These are phyloP conservation scores for Phaeotremella fagi DNA, from an alignment of 768 basidiomycete genomes.

Conservation along the genomic window DNA sequence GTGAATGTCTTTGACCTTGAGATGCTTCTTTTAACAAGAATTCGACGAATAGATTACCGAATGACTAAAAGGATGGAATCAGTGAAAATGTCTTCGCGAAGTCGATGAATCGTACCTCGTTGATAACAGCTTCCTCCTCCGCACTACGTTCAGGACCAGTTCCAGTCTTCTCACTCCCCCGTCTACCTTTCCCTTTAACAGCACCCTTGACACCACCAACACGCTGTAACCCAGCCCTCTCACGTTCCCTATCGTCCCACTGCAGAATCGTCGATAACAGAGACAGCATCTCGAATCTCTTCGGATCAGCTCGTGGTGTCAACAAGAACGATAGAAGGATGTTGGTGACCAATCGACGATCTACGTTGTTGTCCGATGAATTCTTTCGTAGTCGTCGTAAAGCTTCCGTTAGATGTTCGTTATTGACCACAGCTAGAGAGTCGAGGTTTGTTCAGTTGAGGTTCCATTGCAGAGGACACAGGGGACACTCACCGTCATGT, in stretches of 20 bases:
- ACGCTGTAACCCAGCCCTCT: conserved; percentile 80
- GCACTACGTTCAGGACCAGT: conserved; percentile 54
- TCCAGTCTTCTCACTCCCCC: conserved; percentile 40
- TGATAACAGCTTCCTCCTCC: conserved; percentile 57
- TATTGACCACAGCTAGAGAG: conserved; percentile 79
- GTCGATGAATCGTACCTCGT: conserved; percentile 41
- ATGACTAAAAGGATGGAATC: conserved; percentile 60
- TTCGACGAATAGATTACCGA: conserved; percentile 96
- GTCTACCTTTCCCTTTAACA: conserved; percentile 1
- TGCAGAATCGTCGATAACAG: conserved; percentile 83
- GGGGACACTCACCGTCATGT: conserved; percentile 70
- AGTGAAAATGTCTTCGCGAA: background rate
- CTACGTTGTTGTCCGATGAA: conserved; percentile 80
- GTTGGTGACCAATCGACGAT: conserved; percentile 88
- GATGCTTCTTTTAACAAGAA: conserved; percentile 90
- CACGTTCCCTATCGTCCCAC: conserved; percentile 86
- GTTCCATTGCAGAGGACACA: background rate
- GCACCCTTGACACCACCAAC: conserved; percentile 37
- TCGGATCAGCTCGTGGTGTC: conserved; percentile 84
- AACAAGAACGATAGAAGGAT: conserved; percentile 82
- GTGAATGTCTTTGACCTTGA: conserved; percentile 47
- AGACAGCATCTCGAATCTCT: conserved; percentile 93
- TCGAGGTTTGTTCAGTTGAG: background rate
- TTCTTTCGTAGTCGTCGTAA: conserved; percentile 86
- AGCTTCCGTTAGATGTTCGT: conserved; percentile 96